phyloP scores from a whole-genome alignment of 2,329 filamentous ascomycete species.

The Pseudocercospora ulei region DNA sequence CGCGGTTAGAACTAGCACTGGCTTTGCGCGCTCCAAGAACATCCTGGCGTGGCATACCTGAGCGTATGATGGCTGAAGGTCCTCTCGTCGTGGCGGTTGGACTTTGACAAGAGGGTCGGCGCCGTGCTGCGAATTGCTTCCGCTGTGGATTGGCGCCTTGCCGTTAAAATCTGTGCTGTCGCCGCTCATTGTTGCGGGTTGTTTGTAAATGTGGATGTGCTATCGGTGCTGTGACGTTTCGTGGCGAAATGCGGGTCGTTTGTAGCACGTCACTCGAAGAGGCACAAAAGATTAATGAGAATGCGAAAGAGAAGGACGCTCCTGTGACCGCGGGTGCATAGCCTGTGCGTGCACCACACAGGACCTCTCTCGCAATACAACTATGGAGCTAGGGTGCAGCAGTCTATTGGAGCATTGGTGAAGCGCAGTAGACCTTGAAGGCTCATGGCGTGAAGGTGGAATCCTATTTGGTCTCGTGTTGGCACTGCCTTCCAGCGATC shows the following conservation, averaged over 20 bases:
- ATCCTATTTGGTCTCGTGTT: neutral
- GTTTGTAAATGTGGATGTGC: conserved; percentile 7
- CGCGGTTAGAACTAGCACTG: neutral
- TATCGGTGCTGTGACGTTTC: neutral
- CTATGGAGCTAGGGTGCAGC: too few species aligned
- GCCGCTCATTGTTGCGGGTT: conserved; percentile 18
- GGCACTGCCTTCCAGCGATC: conserved; percentile 4
- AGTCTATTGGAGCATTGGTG: too few species aligned
- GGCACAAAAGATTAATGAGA: neutral
- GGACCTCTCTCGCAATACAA: too few species aligned
- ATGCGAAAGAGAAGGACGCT: neutral
- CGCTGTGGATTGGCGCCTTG: conserved; percentile 33
- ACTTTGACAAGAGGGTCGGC: conserved; percentile 46
- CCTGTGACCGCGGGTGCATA: conserved; percentile 7
- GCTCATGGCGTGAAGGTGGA: too few species aligned
- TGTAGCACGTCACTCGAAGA: conserved; percentile 13
- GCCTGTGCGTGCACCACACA: too few species aligned
- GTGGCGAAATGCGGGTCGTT: conserved; percentile 5
- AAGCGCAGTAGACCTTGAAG: too few species aligned
- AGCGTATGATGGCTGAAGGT: conserved; percentile 67
- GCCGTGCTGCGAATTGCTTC: conserved; percentile 18
- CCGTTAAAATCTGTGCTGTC: conserved; percentile 27
- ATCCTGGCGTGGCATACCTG: conserved; percentile 31
- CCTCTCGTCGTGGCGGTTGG: conserved; percentile 68
- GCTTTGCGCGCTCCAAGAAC: neutral